Conservation (phyloP, 2,329 filamentous ascomycete genomes). For the Aureobasidium lini region DNA sequence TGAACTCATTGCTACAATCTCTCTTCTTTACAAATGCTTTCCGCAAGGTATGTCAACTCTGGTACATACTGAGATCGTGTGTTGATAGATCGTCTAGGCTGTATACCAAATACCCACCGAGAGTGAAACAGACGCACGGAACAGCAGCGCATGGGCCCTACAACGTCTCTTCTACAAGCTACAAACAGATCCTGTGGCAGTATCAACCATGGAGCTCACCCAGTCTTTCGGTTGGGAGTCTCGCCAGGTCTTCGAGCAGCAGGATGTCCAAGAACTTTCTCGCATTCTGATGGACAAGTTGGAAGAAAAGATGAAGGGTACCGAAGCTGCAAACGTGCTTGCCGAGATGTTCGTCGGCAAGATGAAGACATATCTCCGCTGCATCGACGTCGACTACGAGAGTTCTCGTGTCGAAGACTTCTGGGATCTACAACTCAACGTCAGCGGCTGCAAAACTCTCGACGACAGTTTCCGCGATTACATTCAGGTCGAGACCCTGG, state of each 20-base stretch:
- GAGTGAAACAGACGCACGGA: conserved; percentile 68
- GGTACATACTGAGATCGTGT: not conserved
- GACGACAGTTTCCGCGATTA: conserved; percentile 96
- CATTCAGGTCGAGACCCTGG: conserved; percentile 90
- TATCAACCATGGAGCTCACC: conserved; percentile 87
- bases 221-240: conserved; percentile 98
- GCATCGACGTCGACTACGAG: conserved; percentile 97
- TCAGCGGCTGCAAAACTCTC: conserved; percentile 84
- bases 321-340: conserved; percentile 79
- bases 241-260: conserved; percentile 94
- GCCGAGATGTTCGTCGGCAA: conserved; percentile 92
- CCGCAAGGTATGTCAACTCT: conserved; percentile 58
- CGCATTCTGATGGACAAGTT: conserved; percentile 95
- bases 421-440: conserved; percentile 97
- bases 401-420: conserved; percentile 94
- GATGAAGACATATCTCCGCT: conserved; percentile 97
- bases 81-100: conserved; percentile 47
- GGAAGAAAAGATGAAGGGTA: conserved; percentile 97
- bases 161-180: conserved; percentile 92
- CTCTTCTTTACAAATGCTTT: conserved; percentile 66
- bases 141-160: conserved; percentile 80
- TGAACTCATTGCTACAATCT: conserved; percentile 42
- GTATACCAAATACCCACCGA: conserved; percentile 96
- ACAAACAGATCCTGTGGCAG: conserved; percentile 75
- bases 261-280: conserved; percentile 95